Conservation (phyloP, 768 basidiomycete genomes). For the Mycena sanguinolenta region DNA sequence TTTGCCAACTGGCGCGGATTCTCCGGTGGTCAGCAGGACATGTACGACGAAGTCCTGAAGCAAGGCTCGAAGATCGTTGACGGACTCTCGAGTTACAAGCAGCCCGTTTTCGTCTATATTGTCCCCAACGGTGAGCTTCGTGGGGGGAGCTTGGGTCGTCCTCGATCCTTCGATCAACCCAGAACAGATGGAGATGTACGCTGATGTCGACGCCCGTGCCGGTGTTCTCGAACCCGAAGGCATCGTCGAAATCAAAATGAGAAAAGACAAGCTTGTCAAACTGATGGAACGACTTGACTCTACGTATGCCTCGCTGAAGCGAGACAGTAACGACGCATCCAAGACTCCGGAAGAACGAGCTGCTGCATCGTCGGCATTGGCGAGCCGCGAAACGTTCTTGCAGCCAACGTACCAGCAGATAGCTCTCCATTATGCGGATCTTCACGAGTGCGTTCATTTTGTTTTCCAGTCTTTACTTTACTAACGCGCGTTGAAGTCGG, state of each 20-base stretch:
- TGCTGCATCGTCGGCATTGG: constrained; percentile 74
- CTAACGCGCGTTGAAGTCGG: constrained; percentile 65
- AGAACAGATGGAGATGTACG: constrained; percentile 99
- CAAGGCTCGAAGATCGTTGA: constrained; percentile 99
- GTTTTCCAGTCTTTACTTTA: constrained; percentile 10
- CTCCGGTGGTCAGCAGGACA: constrained; percentile 99
- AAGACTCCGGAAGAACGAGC: constrained; percentile 83
- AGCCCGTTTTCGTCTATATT: constrained; percentile 98
- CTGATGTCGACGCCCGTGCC: constrained; percentile 94
- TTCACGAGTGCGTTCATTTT: constrained; percentile 92
- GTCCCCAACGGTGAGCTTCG: constrained; percentile 98
- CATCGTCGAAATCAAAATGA: constrained; percentile 97
- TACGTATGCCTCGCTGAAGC: constrained; percentile 85
- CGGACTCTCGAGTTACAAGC: constrained; percentile 95
- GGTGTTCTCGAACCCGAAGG: constrained; percentile 98
- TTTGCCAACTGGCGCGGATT: constrained; percentile 99
- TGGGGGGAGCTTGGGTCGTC: constrained; percentile 99
- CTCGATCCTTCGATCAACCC: constrained; percentile 98
- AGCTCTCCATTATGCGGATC: constrained; percentile 93
- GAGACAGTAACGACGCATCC: constrained; percentile 79
- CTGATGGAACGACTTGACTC: constrained; percentile 96
- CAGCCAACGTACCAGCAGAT: constrained; percentile 95
- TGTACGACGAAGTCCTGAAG: constrained; percentile 98
- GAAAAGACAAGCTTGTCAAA: constrained; percentile 89
- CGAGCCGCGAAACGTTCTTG: constrained; percentile 82